A percentile compares a stretch with the other conserved stretches of the same genome.
phyloP scores from a whole-genome alignment of 1,284 basidiomycete genomes.

The Microbotryum intermedium region DNA sequence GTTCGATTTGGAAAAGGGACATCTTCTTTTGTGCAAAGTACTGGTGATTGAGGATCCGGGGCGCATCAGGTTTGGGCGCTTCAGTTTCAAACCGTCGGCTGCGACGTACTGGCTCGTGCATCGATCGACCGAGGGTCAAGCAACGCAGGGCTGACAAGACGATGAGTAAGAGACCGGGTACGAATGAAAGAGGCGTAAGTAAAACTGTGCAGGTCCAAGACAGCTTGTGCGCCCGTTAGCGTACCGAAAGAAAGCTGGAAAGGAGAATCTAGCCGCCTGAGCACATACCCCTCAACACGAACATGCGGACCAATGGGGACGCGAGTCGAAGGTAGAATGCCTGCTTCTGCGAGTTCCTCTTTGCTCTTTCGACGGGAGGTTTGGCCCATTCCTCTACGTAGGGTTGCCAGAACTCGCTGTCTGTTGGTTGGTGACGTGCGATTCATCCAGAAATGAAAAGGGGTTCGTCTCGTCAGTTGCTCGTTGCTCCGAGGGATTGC shows the following conservation, averaged over 20 bases:
- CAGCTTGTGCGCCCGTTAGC: background rate
- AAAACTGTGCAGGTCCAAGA: constrained; percentile 21
- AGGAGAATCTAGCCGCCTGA: background rate
- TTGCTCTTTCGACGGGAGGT: constrained; percentile 33
- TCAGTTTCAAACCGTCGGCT: background rate
- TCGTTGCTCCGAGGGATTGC: background rate
- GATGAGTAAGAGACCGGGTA: constrained; percentile 32
- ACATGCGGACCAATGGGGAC: constrained; percentile 29
- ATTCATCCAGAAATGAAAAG: background rate
- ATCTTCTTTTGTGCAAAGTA: constrained; percentile 34
- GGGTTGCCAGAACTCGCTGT: constrained; percentile 28
- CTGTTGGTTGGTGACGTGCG: constrained; percentile 1
- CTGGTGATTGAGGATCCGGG: background rate
- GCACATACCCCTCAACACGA: constrained; percentile 30
- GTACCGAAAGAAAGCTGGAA: background rate
- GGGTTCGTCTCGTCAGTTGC: background rate
- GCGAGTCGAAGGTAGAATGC: constrained; percentile 29
- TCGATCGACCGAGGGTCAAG: constrained; percentile 22
- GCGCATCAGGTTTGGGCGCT: background rate
- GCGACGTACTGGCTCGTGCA: constrained; percentile 27
- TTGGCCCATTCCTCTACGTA: constrained; percentile 36
- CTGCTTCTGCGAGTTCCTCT: constrained; percentile 26
- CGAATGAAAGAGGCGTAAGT: constrained; percentile 34
- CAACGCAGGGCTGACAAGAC: constrained; percentile 29
- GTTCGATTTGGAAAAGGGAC: constrained; percentile 29